Evolutionary conservation across 257 asterid species (phyloP).

Genomic region (Thymus mandschuricus): DNA sequence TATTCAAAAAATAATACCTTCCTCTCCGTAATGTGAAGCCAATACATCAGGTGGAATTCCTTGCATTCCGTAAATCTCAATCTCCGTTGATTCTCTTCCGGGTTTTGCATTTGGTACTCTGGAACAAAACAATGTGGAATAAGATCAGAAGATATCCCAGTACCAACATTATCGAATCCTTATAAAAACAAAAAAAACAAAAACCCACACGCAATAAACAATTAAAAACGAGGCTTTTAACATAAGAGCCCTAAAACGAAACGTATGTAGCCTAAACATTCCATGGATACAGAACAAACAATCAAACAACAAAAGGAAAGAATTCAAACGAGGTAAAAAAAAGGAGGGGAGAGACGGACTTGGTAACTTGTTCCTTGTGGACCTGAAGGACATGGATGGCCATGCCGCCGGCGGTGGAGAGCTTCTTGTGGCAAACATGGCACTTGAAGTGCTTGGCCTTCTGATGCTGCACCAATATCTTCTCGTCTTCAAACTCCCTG

Average conservation of each 20-base stretch:
- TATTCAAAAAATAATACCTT: slow-evolving; percentile 50
- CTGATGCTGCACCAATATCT: slow-evolving; percentile 96
- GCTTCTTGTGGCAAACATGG: slow-evolving; percentile 95
- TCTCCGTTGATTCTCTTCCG: slow-evolving; percentile 89
- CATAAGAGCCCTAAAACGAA: no score
- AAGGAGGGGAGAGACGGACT: slow-evolving; percentile 34
- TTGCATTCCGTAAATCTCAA: slow-evolving; percentile 97
- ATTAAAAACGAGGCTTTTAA: no score
- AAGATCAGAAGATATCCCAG: background rate
- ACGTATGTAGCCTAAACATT: background rate
- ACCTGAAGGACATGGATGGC: slow-evolving; percentile 95
- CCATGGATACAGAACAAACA: background rate
- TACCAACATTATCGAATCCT: background rate
- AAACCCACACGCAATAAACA: no score
- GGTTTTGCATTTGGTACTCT: slow-evolving; percentile 96
- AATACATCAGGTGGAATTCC: slow-evolving; percentile 89
- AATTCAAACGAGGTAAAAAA: background rate
- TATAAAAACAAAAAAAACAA: background rate
- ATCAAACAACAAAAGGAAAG: background rate
- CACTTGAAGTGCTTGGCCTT: slow-evolving; percentile 98
- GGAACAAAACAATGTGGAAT: slow-evolving; percentile 25
- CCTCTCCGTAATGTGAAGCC: slow-evolving; percentile 93
- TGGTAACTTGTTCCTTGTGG: slow-evolving; percentile 86
- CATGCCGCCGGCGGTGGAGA: slow-evolving; percentile 97
- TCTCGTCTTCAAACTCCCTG: slow-evolving; percentile 96